Evolutionary conservation across 1,284 basidiomycete species (phyloP).

Genomic region (Somion occarium): DNA sequence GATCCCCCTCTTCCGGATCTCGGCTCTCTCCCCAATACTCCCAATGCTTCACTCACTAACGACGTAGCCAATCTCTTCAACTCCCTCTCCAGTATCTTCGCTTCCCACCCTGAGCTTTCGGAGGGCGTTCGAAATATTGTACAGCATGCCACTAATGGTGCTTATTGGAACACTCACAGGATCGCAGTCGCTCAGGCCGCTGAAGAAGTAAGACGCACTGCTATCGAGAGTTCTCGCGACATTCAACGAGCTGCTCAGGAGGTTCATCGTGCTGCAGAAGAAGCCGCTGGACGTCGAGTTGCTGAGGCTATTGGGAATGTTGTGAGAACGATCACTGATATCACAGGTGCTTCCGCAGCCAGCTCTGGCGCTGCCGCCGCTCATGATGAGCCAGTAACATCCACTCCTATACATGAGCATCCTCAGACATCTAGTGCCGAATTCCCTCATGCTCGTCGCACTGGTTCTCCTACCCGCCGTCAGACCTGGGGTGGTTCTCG

Average conservation of each 20-base stretch:
- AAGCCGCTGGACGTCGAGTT: slow-evolving; percentile 59
- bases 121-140: slow-evolving; percentile 60
- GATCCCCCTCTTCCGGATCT: slow-evolving; percentile 58
- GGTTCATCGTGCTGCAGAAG: slow-evolving; percentile 44
- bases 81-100: slow-evolving; percentile 46
- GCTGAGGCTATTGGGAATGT: slow-evolving; percentile 60
- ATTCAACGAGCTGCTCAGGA: slow-evolving; percentile 37
- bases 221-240: slow-evolving; percentile 34
- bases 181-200: slow-evolving; percentile 51
- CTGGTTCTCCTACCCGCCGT: slow-evolving; percentile 5
- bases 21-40: slow-evolving; percentile 26
- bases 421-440: not conserved
- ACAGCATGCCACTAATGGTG: slow-evolving; percentile 54
- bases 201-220: slow-evolving; percentile 40
- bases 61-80: slow-evolving; percentile 61
- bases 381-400: slow-evolving; percentile 16
- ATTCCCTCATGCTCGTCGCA: not conserved
- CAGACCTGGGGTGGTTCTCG: slow-evolving; percentile 1
- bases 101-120: slow-evolving; percentile 64
- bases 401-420: slow-evolving; percentile 16
- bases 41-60: slow-evolving; percentile 46
- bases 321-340: slow-evolving; percentile 48
- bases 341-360: slow-evolving; percentile 13
- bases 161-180: slow-evolving; percentile 63
- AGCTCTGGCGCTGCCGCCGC: slow-evolving; percentile 3